Evolutionary conservation across 305 asterid species (phyloP), one percentile per base, ranked within the genome.

Genomic region (Rubia peregrina): DNA sequence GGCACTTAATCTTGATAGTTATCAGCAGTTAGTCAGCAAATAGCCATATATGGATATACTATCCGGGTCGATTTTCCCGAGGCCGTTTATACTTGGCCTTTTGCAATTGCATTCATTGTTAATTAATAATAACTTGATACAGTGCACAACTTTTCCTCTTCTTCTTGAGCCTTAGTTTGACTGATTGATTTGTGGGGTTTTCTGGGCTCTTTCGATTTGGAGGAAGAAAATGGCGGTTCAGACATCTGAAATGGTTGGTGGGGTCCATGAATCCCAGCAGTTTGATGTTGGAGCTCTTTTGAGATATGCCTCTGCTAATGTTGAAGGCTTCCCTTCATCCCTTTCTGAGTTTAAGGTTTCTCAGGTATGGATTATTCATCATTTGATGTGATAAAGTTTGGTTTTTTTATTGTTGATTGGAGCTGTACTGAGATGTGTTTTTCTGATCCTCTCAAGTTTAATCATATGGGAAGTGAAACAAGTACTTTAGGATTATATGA

Each of bases 181-280:
- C 12, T n/a, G 30, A 68, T 9, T 68, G 19, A n/a, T 17, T n/a
- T 16, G 51, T 53, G 51, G 38, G 64, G 19, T 36, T 33, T 30
- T 48, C 61, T 33, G 64, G 72, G 64, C 33, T 17, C 8, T 5
- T 19, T 5, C 41, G 33, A 68, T 53, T 33, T 26, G 59, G 40
- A 46, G 10, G 59, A 51, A 13, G 55, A 43, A 57, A 6, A 93
- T 93, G 98, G 90, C 87, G 51, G 80, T 30, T 71, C 83, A 82
- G 75, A 93, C 95, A 7, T 82, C 83, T 26, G 91, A 88, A 61
- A 88, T 90, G 33, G 90, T 88, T 68, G 89, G 91, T 70, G 82
- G 71, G 71, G 94, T 88, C 65, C 86, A 89, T 80, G 89, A 88
- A 61, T 87, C 89, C 46, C 98, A 86, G 76, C 75, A 77, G 62